A percentile compares a stretch with the other conserved stretches of the same genome.
Conservation (phyloP, 305 asterid genomes). For the Striga hermonthica region DNA sequence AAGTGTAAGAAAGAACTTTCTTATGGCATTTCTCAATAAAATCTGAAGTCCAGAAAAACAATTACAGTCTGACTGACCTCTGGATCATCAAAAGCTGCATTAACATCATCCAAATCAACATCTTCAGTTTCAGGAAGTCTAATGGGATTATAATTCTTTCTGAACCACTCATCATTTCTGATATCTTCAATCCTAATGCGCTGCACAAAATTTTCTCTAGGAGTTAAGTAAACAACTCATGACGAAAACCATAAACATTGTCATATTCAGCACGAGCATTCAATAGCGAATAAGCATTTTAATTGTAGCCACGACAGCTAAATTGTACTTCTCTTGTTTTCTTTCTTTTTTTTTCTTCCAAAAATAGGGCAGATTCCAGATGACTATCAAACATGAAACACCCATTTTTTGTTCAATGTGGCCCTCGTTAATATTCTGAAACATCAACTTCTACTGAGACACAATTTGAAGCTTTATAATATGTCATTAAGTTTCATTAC, state of each 20-base stretch:
- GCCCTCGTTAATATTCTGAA: no score
- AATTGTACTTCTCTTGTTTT: no score
- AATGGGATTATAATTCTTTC: constrained; percentile 68
- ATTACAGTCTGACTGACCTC: constrained; percentile 60
- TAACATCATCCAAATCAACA: constrained; percentile 85
- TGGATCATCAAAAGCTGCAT: constrained; percentile 95
- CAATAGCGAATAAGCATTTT: constrained; percentile 17
- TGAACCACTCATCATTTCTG: constrained; percentile 91
- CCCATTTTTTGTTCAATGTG: no score
- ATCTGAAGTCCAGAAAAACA: constrained; percentile 20
- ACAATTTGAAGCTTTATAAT: no score
- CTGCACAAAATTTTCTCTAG: constrained; percentile 42
- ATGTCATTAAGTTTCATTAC: no score
- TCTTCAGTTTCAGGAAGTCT: constrained; percentile 77
- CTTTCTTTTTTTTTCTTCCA: no score
- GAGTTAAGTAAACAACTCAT: constrained; percentile 24
- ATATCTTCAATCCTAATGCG: constrained; percentile 86
- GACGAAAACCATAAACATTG: constrained; percentile 9
- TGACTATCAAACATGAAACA: no score
- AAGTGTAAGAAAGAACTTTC: neutral
- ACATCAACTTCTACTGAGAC: no score
- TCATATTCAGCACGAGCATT: constrained; percentile 19
- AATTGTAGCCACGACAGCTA: neutral
- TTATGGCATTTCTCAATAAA: constrained; percentile 13
- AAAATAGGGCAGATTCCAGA: no score